phyloP scores from a whole-genome alignment of 306 rosid species.

The Hippophae gyantsensis region DNA sequence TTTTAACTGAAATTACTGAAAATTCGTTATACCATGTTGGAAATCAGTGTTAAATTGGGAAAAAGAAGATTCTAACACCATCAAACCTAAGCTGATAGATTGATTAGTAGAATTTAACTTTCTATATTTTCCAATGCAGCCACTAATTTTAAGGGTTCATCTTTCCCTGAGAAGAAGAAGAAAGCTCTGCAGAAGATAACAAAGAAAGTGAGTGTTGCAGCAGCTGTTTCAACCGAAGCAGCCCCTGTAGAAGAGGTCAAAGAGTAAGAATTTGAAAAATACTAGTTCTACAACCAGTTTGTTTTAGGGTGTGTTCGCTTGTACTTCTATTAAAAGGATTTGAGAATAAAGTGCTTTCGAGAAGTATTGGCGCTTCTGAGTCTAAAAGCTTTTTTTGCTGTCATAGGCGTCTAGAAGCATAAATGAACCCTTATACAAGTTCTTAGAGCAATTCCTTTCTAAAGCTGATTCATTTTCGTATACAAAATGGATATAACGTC shows the following conservation, averaged over 20 bases:
- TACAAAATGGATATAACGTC: too few species aligned
- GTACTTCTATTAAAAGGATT: neutral
- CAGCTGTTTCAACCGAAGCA: constrained; percentile 29
- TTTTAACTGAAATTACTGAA: too few species aligned
- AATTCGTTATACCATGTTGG: too few species aligned
- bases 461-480: too few species aligned
- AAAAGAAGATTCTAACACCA: neutral
- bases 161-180: constrained; percentile 35
- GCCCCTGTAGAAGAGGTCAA: constrained; percentile 42
- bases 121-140: constrained; percentile 31
- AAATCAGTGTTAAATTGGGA: too few species aligned
- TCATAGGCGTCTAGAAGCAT: too few species aligned
- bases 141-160: constrained; percentile 38
- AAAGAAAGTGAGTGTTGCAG: constrained; percentile 41
- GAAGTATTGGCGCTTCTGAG: too few species aligned
- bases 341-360: neutral
- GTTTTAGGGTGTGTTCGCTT: neutral
- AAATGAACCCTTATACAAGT: too few species aligned
- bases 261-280: constrained; percentile 39
- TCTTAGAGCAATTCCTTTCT: too few species aligned
- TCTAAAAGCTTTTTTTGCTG: too few species aligned
- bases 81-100: neutral
- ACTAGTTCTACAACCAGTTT: neutral
- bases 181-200: constrained; percentile 29
- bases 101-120: too few species aligned